phyloP scores from a whole-genome alignment of 192 early-diverging fungal species.

The Neocallimastix lanati region DNA sequence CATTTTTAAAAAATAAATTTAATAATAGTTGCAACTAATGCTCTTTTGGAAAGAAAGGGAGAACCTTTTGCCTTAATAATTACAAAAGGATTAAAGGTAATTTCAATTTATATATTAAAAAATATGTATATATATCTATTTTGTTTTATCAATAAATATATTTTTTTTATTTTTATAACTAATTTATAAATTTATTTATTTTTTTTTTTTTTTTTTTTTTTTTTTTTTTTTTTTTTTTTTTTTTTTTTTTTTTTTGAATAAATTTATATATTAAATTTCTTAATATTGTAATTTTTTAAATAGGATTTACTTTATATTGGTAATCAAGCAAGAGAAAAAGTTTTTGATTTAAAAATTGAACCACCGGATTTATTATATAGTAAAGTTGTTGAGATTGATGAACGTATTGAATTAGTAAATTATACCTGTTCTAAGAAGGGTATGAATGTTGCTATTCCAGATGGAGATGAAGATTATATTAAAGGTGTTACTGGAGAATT shows the following conservation, averaged over 20 bases:
- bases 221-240: too few species aligned
- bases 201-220: too few species aligned
- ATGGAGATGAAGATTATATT: slow-evolving; percentile 22
- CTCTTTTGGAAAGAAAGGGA: slow-evolving; percentile 63
- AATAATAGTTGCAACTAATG: background rate
- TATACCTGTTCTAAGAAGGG: slow-evolving; percentile 33
- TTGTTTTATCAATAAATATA: too few species aligned
- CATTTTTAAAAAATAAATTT: too few species aligned
- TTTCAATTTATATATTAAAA: too few species aligned
- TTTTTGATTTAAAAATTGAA: slow-evolving; percentile 81
- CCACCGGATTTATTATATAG: slow-evolving; percentile 75
- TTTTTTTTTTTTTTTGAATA: too few species aligned
- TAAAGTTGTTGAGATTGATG: slow-evolving; percentile 60
- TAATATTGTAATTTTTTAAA: too few species aligned
- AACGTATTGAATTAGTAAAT: slow-evolving; percentile 65
- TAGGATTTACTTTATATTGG: slow-evolving; percentile 55
- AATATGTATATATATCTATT: slow-evolving; percentile 3
- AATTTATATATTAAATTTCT: too few species aligned
- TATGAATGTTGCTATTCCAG: slow-evolving; percentile 8
- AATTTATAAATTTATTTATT: too few species aligned
- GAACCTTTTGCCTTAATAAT: slow-evolving; percentile 78
- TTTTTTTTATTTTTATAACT: too few species aligned
- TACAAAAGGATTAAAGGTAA: slow-evolving; percentile 65
- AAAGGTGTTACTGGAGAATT: slow-evolving; percentile 76
- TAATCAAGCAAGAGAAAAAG: slow-evolving; percentile 80